These are phyloP conservation scores for Dittrichia graveolens DNA, from an alignment of 129 eudicot species.

Conservation along the genomic window DNA sequence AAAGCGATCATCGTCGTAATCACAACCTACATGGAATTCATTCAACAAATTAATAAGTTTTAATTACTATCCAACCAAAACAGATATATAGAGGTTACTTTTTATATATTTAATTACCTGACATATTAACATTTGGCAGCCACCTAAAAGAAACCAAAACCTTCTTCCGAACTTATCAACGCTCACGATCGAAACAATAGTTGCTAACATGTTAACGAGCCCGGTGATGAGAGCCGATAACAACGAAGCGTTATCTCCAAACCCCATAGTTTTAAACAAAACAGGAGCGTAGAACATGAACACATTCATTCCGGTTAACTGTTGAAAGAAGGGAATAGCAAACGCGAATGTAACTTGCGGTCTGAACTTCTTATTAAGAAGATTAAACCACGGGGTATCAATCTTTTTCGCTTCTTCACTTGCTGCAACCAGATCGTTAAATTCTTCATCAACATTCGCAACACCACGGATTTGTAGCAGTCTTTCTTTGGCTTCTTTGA, in stretches of 20 bases:
- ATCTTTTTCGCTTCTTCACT: slow-evolving; percentile 44
- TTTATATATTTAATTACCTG: slow-evolving; percentile 31
- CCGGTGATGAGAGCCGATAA: slow-evolving; percentile 56
- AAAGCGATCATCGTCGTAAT: slow-evolving; percentile 31
- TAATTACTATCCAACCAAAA: too few species aligned
- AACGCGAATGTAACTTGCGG: slow-evolving; percentile 52
- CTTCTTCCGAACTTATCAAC: slow-evolving; percentile 51
- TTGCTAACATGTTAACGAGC: slow-evolving; percentile 37
- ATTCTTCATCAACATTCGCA: slow-evolving; percentile 46
- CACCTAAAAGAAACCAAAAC: slow-evolving; percentile 44
- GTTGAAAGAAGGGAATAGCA: slow-evolving; percentile 55
- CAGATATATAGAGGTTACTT: too few species aligned
- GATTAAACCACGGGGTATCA: slow-evolving; percentile 48
- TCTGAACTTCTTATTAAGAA: slow-evolving; percentile 44
- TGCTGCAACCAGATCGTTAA: slow-evolving; percentile 46
- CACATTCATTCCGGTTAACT: slow-evolving; percentile 63
- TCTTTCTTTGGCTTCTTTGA: slow-evolving; percentile 37
- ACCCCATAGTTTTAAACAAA: slow-evolving; percentile 59
- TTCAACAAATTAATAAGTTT: too few species aligned
- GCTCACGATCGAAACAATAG: slow-evolving; percentile 35
- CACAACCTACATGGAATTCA: slow-evolving; percentile 22
- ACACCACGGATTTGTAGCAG: slow-evolving; percentile 43
- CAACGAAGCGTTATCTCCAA: slow-evolving; percentile 48
- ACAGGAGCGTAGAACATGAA: slow-evolving; percentile 67
- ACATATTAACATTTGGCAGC: slow-evolving; percentile 47